phyloP scores from a whole-genome alignment of 2,329 filamentous ascomycete genomes.

The Chrysoporthe cubensis region DNA sequence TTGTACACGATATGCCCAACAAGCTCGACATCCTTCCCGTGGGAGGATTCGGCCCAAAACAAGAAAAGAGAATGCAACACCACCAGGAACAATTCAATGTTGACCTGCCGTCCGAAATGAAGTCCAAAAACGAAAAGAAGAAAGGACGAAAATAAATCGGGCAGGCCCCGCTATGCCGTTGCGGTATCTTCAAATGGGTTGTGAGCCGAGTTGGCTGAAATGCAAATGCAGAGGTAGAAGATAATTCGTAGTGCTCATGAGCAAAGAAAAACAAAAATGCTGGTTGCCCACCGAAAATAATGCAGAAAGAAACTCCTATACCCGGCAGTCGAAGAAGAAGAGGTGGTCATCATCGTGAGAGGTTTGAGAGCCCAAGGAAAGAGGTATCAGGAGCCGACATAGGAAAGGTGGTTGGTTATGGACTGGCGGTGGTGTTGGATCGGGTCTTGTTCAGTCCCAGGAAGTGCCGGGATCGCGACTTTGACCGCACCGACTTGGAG shows the following conservation, averaged over 20 bases:
- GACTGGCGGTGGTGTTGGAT: constrained; percentile 30
- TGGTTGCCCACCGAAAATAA: constrained; percentile 14
- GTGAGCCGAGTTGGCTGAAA: constrained; percentile 20
- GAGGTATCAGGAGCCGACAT: constrained; percentile 4
- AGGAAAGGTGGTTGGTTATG: constrained; percentile 9
- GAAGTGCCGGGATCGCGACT: constrained; percentile 74
- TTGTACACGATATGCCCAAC: constrained; percentile 18
- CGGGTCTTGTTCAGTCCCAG: constrained; percentile 56
- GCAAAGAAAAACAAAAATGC: constrained; percentile 21
- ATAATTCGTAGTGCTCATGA: constrained; percentile 28
- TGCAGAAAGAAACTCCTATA: constrained; percentile 21
- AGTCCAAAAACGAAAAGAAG: constrained; percentile 3
- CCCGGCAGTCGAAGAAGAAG: constrained; percentile 12
- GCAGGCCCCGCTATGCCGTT: constrained; percentile 28
- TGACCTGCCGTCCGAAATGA: constrained; percentile 3
- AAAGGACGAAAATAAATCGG: constrained; percentile 14
- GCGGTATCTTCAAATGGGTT: constrained; percentile 27
- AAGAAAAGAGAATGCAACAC: background rate
- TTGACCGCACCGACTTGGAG: constrained; percentile 58
- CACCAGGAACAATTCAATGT: background rate
- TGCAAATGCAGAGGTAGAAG: constrained; percentile 28
- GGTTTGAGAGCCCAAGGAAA: constrained; percentile 11
- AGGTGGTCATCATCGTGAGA: constrained; percentile 27
- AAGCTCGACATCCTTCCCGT: background rate
- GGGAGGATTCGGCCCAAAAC: constrained; percentile 5